Conservation (phyloP, 1,284 basidiomycete genomes). For the Tilletia setariae region DNA sequence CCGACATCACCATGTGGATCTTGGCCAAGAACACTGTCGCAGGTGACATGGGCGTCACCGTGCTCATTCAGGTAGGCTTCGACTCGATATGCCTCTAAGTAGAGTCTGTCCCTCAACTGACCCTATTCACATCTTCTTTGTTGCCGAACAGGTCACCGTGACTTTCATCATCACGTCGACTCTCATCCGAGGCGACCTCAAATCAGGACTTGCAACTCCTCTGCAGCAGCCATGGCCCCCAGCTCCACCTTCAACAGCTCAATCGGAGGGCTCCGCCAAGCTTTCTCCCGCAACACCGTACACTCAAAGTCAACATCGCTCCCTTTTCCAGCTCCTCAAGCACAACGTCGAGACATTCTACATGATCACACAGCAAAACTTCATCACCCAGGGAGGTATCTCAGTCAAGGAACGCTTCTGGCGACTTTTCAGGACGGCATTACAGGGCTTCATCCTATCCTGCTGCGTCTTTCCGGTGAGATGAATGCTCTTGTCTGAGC, state of each 20-base stretch:
- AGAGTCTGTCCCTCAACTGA: neutral
- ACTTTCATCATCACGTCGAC: conserved; percentile 46
- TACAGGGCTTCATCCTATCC: conserved; percentile 41
- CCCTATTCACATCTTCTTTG: neutral
- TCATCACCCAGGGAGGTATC: conserved; percentile 24
- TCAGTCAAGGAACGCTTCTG: conserved; percentile 37
- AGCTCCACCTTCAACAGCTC: conserved; percentile 32
- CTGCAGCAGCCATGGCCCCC: conserved; percentile 46
- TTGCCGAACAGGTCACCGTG: conserved; percentile 23
- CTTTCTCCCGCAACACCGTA: neutral
- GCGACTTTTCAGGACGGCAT: conserved; percentile 42
- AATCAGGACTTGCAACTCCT: conserved; percentile 35
- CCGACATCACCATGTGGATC: conserved; percentile 32
- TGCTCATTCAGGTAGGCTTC: conserved; percentile 42
- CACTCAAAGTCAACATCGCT: conserved; percentile 22
- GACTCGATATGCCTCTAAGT: neutral
- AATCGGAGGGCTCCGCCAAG: neutral
- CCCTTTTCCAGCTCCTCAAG: conserved; percentile 37
- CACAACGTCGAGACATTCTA: conserved; percentile 20
- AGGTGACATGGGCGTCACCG: conserved; percentile 51
- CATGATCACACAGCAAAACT: conserved; percentile 32
- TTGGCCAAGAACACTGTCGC: conserved; percentile 43
- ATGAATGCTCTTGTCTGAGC: neutral
- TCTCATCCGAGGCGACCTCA: conserved; percentile 40
- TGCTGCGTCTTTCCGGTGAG: conserved; percentile 31